These are phyloP conservation scores for Hyphopichia buzzinii DNA, from an alignment of 1,139 yeast genomes.

Conservation along the genomic window DNA sequence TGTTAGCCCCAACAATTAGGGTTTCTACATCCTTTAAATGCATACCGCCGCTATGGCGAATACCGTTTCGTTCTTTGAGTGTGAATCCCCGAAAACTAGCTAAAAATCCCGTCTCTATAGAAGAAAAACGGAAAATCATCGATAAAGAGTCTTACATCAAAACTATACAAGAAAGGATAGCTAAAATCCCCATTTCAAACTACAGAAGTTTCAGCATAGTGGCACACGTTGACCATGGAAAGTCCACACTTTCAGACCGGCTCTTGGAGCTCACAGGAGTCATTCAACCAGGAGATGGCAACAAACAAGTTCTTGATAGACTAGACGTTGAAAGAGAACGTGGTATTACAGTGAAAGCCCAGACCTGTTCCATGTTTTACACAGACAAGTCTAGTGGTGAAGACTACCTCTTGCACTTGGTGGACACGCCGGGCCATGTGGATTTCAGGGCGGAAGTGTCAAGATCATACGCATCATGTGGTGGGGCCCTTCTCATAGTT, in stretches of 20 bases:
- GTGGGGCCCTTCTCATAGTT: constrained; percentile 85
- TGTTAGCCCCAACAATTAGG: too few species aligned
- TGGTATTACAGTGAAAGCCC: constrained; percentile 96
- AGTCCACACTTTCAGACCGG: constrained; percentile 87
- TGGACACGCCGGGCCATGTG: constrained; percentile 98
- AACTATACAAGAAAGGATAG: constrained; percentile 53
- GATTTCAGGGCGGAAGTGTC: constrained; percentile 94
- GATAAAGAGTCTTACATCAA: constrained; percentile 34
- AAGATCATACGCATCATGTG: constrained; percentile 92
- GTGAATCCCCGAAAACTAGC: background rate
- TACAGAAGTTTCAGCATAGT: constrained; percentile 91
- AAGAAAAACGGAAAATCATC: constrained; percentile 27
- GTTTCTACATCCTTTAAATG: too few species aligned
- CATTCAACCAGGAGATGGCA: constrained; percentile 68
- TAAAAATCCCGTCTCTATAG: constrained; percentile 10
- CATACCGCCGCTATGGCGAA: too few species aligned
- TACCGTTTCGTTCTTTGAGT: too few species aligned
- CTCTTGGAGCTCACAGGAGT: constrained; percentile 87
- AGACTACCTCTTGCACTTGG: constrained; percentile 83
- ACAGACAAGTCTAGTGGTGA: constrained; percentile 52
- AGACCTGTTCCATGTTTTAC: constrained; percentile 92
- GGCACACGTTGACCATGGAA: constrained; percentile 98
- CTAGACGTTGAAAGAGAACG: constrained; percentile 92
- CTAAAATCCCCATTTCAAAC: constrained; percentile 73
- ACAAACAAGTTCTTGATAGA: constrained; percentile 84